phyloP scores from a whole-genome alignment of 2,329 filamentous ascomycete genomes.

The Hypoxylon sp. region DNA sequence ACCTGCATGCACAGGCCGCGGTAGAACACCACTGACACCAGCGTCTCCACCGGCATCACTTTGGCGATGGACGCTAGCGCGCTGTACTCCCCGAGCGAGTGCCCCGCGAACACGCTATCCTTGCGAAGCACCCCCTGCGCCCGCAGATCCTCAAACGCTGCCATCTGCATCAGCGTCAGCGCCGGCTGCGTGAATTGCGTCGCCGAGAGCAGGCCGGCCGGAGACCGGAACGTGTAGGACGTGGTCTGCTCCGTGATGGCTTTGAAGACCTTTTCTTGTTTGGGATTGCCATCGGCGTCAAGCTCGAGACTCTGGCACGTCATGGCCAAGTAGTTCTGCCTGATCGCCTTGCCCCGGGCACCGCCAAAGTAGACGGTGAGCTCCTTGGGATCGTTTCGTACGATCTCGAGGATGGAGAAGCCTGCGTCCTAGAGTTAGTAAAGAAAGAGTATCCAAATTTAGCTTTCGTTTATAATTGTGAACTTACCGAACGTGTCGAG shows the following conservation, averaged over 20 bases:
- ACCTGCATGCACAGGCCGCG: conserved; percentile 48
- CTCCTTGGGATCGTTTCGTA: conserved; percentile 48
- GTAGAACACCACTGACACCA: conserved; percentile 43
- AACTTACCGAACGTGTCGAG: conserved; percentile 43
- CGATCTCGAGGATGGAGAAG: conserved; percentile 47
- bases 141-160: conserved; percentile 41
- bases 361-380: conserved; percentile 51
- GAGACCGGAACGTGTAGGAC: conserved; percentile 42
- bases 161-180: conserved; percentile 44
- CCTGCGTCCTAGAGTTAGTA: conserved; percentile 20
- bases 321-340: conserved; percentile 47
- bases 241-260: conserved; percentile 35
- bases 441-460: not conserved
- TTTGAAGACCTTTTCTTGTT: conserved; percentile 34
- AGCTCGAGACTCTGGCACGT: conserved; percentile 36
- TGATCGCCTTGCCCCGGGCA: conserved; percentile 42
- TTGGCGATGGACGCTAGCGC: conserved; percentile 41
- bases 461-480: not conserved
- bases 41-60: conserved; percentile 41
- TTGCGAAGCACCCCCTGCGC: conserved; percentile 40
- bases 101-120: conserved; percentile 42
- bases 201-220: conserved; percentile 43
- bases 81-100: conserved; percentile 47
- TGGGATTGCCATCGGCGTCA: conserved; percentile 21
- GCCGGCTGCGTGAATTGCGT: conserved; percentile 49